phyloP scores from a whole-genome alignment of 345 rosid genomes.

The Melaleuca alternifolia region DNA sequence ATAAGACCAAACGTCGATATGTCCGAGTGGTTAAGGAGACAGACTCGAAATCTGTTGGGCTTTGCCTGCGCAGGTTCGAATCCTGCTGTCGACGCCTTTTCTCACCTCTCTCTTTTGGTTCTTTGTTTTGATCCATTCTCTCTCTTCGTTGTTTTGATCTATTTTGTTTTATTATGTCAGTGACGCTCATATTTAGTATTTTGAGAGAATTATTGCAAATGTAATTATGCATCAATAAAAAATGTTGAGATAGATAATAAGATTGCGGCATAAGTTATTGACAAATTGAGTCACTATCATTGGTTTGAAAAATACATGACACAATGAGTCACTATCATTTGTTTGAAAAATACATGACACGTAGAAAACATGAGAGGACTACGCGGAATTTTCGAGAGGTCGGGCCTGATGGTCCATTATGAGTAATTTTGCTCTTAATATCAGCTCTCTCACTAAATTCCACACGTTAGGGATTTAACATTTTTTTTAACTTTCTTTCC shows the following conservation, averaged over 20 bases:
- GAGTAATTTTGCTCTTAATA: neutral
- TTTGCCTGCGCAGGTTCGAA: conserved; percentile 99
- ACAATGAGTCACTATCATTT: neutral
- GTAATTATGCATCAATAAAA: neutral
- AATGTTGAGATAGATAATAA: neutral
- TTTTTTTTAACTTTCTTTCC: neutral
- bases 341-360: neutral
- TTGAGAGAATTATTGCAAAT: neutral
- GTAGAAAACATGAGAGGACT: neutral
- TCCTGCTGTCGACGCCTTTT: conserved; percentile 84
- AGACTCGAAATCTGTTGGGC: conserved; percentile 99
- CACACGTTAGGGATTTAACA: neutral
- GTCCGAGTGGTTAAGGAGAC: conserved; percentile 99
- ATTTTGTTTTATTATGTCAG: neutral
- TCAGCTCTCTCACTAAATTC: neutral
- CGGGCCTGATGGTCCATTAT: neutral
- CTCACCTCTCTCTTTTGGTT: no score
- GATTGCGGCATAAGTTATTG: no score
- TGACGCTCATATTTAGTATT: neutral
- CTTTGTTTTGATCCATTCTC: neutral
- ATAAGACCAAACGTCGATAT: neutral
- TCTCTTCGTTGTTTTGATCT: neutral
- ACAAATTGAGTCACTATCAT: neutral
- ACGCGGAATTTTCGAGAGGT: neutral
- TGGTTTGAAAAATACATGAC: neutral